Base-by-base conservation (phyloP, 192 early-diverging fungal genomes). In the Funneliformis mosseae region DNA sequence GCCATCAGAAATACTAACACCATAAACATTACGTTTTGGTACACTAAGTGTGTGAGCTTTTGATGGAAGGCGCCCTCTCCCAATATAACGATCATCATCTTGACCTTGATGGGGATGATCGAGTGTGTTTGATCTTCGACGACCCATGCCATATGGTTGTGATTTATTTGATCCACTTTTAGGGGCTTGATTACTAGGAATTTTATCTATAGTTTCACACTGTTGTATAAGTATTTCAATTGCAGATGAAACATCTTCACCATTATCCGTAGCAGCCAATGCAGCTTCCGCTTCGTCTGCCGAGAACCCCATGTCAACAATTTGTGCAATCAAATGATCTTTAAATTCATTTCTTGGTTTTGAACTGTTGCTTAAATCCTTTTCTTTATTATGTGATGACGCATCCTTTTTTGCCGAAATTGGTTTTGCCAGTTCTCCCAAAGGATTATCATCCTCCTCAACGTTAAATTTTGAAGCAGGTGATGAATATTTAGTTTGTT, bases 301-400 rank as follows among this genome's bases (percentile, higher is more conserved):
- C 25, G 92, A 88, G 81, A 96, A 98, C 1, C 95, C 95, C 91
- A 95, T 94, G 38, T 89, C 90, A 16, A 91, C 89, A 55, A 98
- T 88, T 84, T 93, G 89, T 5, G 93, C 91, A 77, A 97, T 89
- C 8, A 55, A 66, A 66, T 67, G 41, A 79, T 79, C 77, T 10
- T 48, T 79, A 7, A 41, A 69, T n/a, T 41, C 25, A 33, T 79
- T 28, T 18, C 25, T 28, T 46, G n/a, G 1, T 42, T 4, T 68
- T 48, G 55, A 10, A 61, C 74, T 62, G 0, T 0, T 33, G 23
- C 6, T 59, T 1, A 16, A 59, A 21, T 21, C 23, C 39, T 11
- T 42, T 42, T 33, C 38, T 23, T 16, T 11, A 76, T 23, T 76
- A 27, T 23, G 38, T 41, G 39, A 18, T 63, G 38, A 33, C 4